Evolutionary conservation across 768 basidiomycete genomes (phyloP), one percentile per base, ranked within the genome.

Genomic region (Lentinula aciculospora): DNA sequence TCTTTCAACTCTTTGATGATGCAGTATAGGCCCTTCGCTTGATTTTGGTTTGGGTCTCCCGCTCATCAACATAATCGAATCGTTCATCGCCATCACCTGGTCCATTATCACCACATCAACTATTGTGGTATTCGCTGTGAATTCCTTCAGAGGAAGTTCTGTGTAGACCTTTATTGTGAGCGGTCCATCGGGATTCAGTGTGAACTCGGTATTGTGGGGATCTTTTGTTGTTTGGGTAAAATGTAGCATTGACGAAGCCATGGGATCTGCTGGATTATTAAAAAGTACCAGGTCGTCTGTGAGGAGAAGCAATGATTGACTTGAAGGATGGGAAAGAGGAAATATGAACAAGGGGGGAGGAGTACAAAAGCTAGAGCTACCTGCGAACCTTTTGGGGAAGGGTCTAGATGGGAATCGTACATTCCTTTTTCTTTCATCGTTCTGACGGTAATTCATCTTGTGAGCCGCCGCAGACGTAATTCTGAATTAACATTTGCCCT

Each of bases 1-100:
- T 17, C 51, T 39, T 21, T 53, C 51, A 6, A 53, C 51, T 37
- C 51, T 40, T 21, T 53, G 51, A 27, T 39, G 51, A 53, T 53
- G 51, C 5, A 37, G 27, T 17, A 50, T 34, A 19, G 49, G 49
- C 21, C 32, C 34, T 23, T 36, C 51, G n/a, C 27, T 36, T 23
- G 25, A 37, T 27, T 53, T 39, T 6, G 36, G 34, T 53, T 37
- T 39, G 46, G 29, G 5, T 28, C 27, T 31, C 25, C n/a, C 46
- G 15, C 13, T 29, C 29, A 10, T 25, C 25, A 37, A 15, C 51
- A 36, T 12, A 15, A 53, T 53, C 51, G 28, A 47, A 47, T 47
- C 46, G 27, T 47, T 47, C 27, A 28, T 47, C 36, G 21, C 13
- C 9, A 37, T n/a, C 32, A 37, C 23, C 21, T 53, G 23, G 32